Evolutionary conservation across 2,329 filamentous ascomycete genomes (phyloP).

Genomic region (Ramularia collo-cygni): DNA sequence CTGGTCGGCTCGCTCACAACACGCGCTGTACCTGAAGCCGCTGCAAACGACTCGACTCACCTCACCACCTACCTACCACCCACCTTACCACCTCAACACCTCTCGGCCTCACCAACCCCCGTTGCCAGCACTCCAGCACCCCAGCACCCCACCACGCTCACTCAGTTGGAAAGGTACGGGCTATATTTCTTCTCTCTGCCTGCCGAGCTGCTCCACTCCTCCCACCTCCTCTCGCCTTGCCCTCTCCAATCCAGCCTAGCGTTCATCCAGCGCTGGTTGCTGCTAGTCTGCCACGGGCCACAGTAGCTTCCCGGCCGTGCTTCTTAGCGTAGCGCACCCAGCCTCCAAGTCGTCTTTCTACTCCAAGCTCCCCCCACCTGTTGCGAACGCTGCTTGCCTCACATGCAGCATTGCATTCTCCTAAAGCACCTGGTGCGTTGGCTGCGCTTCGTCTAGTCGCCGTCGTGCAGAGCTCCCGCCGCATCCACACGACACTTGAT

Average conservation of each 20-base stretch:
- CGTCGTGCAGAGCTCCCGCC: constrained; percentile 25
- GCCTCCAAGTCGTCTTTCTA: constrained; percentile 25
- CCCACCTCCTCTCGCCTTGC: constrained; percentile 16
- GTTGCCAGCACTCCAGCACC: constrained; percentile 2
- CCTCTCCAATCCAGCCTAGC: constrained; percentile 13
- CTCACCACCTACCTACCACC: background rate
- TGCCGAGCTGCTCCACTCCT: constrained; percentile 10
- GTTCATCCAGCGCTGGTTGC: constrained; percentile 5
- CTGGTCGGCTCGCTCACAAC: constrained; percentile 2
- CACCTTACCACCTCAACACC: background rate
- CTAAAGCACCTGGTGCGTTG: constrained; percentile 30
- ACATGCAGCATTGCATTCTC: constrained; percentile 32
- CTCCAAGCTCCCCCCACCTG: constrained; percentile 24
- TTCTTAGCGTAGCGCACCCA: constrained; percentile 17
- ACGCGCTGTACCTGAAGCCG: constrained; percentile 16
- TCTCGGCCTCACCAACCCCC: background rate
- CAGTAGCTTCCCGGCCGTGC: constrained; percentile 13
- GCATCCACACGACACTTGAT: constrained; percentile 14
- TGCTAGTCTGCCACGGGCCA: constrained; percentile 5
- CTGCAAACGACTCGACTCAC: constrained; percentile 11
- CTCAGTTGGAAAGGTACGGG: constrained; percentile 7
- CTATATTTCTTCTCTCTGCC: constrained; percentile 4
- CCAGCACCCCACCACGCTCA: too few species aligned
- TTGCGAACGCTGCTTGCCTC: constrained; percentile 26
- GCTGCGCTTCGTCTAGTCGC: constrained; percentile 26